A percentile compares a stretch with the other conserved stretches of the same genome.
Conservation (phyloP, 2,329 filamentous ascomycete species). For the Verticillium alfalfae region DNA sequence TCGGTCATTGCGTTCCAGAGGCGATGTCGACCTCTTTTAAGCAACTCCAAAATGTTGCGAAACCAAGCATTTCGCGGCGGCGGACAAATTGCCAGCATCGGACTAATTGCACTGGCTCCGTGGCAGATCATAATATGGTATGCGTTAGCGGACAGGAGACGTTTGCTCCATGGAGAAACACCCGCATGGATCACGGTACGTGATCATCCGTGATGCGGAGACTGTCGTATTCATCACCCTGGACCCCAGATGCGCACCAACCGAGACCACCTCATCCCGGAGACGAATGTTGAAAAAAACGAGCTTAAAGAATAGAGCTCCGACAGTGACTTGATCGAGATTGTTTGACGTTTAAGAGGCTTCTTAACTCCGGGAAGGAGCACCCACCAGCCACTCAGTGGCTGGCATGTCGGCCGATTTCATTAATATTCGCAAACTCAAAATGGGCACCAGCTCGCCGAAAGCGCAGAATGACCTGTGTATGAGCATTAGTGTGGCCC, state of each 20-base stretch:
- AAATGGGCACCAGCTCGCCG: no score
- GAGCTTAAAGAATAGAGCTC: no score
- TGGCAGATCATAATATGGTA: neutral
- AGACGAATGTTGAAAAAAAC: neutral
- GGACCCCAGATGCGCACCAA: neutral
- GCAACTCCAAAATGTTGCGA: neutral
- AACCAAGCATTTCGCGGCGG: neutral
- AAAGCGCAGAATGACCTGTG: no score
- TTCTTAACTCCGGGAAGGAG: no score
- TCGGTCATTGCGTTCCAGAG: neutral
- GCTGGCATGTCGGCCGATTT: no score
- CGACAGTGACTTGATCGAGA: no score
- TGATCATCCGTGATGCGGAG: neutral
- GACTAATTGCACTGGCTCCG: neutral
- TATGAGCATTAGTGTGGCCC: no score
- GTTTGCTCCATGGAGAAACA: neutral
- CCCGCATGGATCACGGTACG: neutral
- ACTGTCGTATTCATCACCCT: neutral
- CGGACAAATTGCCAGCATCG: neutral
- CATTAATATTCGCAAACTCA: no score
- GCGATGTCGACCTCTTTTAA: neutral
- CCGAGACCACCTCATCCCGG: neutral
- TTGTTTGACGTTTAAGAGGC: no score
- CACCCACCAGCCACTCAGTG: no score
- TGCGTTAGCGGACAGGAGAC: neutral